Percentiles rank a stretch among this genome's conserved stretches.
Conservation (phyloP, 768 basidiomycete genomes). For the Chiua virens region DNA sequence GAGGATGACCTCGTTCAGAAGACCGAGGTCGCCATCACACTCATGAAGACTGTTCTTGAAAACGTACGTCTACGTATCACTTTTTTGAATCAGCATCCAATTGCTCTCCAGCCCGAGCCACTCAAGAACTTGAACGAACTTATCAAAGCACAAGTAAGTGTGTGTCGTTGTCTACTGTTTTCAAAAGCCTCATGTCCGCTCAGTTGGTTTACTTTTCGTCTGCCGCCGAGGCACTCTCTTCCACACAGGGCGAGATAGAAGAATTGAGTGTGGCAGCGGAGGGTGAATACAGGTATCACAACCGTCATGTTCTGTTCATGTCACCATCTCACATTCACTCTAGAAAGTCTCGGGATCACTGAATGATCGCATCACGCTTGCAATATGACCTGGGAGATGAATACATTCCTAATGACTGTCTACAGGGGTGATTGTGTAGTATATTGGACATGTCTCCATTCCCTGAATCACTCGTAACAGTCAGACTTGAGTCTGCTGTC, state of each 20-base stretch:
- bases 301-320: not conserved
- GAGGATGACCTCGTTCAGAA: slow-evolving; percentile 97
- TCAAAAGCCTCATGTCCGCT: slow-evolving; percentile 5
- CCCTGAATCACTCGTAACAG: not conserved
- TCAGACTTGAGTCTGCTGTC: slow-evolving; percentile 3
- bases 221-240: slow-evolving; percentile 79
- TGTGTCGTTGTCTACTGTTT: not conserved
- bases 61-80: slow-evolving; percentile 60
- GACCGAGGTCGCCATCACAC: slow-evolving; percentile 94
- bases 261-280: slow-evolving; percentile 92
- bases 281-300: slow-evolving; percentile 81
- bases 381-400: not conserved
- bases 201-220: slow-evolving; percentile 71
- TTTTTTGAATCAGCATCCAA: not conserved
- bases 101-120: slow-evolving; percentile 75
- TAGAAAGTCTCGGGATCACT: slow-evolving; percentile 91
- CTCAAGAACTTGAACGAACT: slow-evolving; percentile 93
- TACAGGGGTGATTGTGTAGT: slow-evolving; percentile 15
- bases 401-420: slow-evolving; percentile 5
- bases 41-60: slow-evolving; percentile 98
- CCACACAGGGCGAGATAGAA: slow-evolving; percentile 88
- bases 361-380: slow-evolving; percentile 29
- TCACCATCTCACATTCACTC: slow-evolving; percentile 2
- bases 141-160: slow-evolving; percentile 77
- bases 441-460: not conserved